Base-by-base conservation (phyloP, 108 stramenopile genomes). In the Nitzschia sp. region DNA sequence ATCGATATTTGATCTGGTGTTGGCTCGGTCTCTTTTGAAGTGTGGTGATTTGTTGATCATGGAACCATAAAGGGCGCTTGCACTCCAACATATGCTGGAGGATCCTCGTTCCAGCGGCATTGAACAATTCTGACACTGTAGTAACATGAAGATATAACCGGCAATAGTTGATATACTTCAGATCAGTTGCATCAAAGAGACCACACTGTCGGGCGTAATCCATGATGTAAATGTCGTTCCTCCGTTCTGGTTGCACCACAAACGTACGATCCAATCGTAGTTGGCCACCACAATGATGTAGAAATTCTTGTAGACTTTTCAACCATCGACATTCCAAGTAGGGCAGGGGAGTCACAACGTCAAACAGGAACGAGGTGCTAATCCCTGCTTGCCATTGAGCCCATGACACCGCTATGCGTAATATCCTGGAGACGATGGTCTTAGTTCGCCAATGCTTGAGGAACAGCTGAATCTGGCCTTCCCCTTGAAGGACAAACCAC, bases 61-160 rank as follows among this genome's bases (percentile, higher is more conserved):
- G 11, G n/a, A 24, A 24, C n/a, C 53, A 24, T 9, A 19, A n/a
- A 54, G n/a, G 53, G 6, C 24, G 53, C 8, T 8, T 6, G 8
- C n/a, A 24, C n/a, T 5, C 53, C 53, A 24, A n/a, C 21, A 54
- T 54, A 19, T 24, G 6, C 13, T 9, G n/a, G 6, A 24, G 53
- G 53, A 32, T 33, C 5, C 15, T 29, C 27, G 57, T 58, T 8
- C 61, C 61, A 8, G 19, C 15, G 36, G 31, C 38, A 38, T 25
- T 19, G 24, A 46, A 38, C 36, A 45, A 24, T 23, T 63, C 61
- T 6, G 61, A 63, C 36, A 63, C 13, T 4, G 42, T 63, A 21
- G 31, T 46, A 8, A 46, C 36, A 8, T 63, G 61, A 17, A 63
- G 61, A 45, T 63, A 63, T 5, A 63, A 45, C 21, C 61, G 36